Evolutionary conservation across 768 basidiomycete genomes (phyloP).

Genomic region (Collybia nuda): DNA sequence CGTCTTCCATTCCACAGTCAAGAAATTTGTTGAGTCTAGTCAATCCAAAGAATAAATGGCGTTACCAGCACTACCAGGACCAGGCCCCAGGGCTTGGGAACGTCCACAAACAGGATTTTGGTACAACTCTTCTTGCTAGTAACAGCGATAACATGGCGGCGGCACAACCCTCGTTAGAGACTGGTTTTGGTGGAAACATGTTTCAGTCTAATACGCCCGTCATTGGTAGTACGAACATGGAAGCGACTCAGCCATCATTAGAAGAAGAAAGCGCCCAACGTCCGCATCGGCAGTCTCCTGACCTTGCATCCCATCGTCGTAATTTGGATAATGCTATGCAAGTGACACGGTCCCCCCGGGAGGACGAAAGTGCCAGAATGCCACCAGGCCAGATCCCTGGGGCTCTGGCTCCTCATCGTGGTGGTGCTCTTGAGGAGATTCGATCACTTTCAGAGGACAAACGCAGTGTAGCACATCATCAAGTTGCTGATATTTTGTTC

Average conservation of each 20-base stretch:
- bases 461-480: too few species aligned
- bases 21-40: constrained; percentile 24
- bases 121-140: too few species aligned
- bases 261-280: constrained; percentile 7
- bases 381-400: too few species aligned
- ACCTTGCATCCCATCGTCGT: neutral
- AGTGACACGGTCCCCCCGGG: too few species aligned
- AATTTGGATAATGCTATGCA: too few species aligned
- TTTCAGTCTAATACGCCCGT: neutral
- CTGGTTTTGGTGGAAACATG: neutral
- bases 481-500: neutral
- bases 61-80: constrained; percentile 21
- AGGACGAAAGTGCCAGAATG: too few species aligned
- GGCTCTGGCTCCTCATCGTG: too few species aligned
- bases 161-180: neutral
- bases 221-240: neutral
- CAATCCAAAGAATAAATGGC: constrained; percentile 22
- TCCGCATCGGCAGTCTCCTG: constrained; percentile 3
- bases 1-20: constrained; percentile 6
- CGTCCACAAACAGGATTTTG: too few species aligned
- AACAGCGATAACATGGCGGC: neutral
- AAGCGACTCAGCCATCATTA: constrained; percentile 21
- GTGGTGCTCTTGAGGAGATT: too few species aligned
- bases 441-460: too few species aligned
- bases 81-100: neutral